These are phyloP conservation scores for Trichoderma harzianum DNA, from an alignment of 2,329 filamentous ascomycete genomes.

Conservation along the genomic window DNA sequence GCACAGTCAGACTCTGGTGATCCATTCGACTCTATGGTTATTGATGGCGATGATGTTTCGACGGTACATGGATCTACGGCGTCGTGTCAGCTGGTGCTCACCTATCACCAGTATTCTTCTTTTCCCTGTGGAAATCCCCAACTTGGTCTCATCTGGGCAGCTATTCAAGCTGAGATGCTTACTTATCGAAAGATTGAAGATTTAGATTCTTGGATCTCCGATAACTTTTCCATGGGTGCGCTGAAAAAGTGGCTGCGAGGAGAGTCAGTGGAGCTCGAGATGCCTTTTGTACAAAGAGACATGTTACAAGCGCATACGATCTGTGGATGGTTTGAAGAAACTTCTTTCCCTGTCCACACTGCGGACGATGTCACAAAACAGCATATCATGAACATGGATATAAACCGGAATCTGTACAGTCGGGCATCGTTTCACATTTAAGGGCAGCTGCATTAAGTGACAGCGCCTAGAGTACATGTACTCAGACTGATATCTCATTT, in stretches of 20 bases:
- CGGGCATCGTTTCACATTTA: background rate
- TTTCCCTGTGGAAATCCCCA: background rate
- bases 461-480: too few species aligned
- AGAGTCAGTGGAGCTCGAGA: background rate
- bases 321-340: background rate
- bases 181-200: background rate
- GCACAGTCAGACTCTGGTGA: background rate
- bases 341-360: background rate
- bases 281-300: background rate
- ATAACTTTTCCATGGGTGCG: background rate
- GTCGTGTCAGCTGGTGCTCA: too few species aligned
- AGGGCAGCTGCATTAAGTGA: too few species aligned
- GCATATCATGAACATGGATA: background rate
- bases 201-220: background rate
- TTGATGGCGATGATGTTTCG: too few species aligned
- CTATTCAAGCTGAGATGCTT: background rate
- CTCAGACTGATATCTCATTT: too few species aligned
- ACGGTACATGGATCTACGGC: too few species aligned
- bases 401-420: background rate
- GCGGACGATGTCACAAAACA: background rate
- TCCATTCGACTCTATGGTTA: background rate
- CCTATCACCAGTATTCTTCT: too few species aligned
- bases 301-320: fast-evolving
- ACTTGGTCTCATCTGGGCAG: background rate
- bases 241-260: too few species aligned